These are phyloP conservation scores for Leishmania aethiopica DNA, from an alignment of 208 protist species.

Conservation along the genomic window DNA sequence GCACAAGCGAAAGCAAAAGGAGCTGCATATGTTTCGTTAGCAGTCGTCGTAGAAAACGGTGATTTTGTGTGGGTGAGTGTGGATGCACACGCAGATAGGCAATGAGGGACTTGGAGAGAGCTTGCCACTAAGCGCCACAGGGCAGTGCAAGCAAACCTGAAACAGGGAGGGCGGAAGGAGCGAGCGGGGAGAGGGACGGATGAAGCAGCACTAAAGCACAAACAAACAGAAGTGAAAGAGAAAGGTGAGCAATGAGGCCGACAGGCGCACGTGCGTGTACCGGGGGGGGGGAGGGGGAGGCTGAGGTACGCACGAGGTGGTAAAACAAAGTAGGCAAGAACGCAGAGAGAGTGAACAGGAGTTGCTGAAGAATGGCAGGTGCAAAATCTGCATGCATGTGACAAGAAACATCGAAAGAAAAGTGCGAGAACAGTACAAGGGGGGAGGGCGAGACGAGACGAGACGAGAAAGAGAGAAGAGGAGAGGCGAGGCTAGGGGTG, in stretches of 20 bases:
- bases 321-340: not conserved
- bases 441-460: not conserved
- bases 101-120: not conserved
- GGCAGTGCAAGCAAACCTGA: not conserved
- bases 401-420: not conserved
- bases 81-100: conserved; percentile 12
- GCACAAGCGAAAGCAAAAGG: not conserved
- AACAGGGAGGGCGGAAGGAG: not conserved
- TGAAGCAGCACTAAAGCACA: not conserved
- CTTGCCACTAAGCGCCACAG: not conserved
- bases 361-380: not conserved
- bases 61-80: conserved; percentile 15
- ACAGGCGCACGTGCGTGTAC: not conserved
- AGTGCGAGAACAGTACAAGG: not conserved
- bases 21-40: not conserved
- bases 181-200: not conserved
- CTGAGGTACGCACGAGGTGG: not conserved
- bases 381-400: not conserved
- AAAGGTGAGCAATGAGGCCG: not conserved
- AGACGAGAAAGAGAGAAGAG: not conserved
- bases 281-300: too few species aligned
- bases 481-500: not conserved
- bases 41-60: not conserved
- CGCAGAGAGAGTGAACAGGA: not conserved
- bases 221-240: not conserved